phyloP scores from a whole-genome alignment of 139 green algal genomes.

The Prasinococcaceae sp. region DNA sequence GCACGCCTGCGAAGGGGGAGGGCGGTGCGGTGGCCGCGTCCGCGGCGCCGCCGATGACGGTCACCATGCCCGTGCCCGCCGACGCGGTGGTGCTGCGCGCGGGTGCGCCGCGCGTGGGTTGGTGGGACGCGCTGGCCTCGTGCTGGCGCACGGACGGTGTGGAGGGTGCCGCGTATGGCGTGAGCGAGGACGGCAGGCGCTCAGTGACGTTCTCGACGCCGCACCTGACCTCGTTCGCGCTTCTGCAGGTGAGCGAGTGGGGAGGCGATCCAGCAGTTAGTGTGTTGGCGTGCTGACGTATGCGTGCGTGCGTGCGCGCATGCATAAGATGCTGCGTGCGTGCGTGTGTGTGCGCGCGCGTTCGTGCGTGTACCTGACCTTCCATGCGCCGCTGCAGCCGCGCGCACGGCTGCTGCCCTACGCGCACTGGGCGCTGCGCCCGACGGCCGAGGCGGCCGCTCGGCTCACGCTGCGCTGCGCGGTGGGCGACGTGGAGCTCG shows the following conservation, averaged over 20 bases:
- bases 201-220: slow-evolving; percentile 43
- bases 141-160: slow-evolving; percentile 40
- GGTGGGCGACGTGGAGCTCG: slow-evolving; percentile 8
- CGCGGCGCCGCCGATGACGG: slow-evolving; percentile 40
- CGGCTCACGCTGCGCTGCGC: slow-evolving; percentile 8
- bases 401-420: slow-evolving; percentile 38
- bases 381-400: too few relatives aligned
- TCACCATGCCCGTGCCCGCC: slow-evolving; percentile 27
- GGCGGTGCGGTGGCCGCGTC: too few relatives aligned
- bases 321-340: too few relatives aligned
- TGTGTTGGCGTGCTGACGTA: too few relatives aligned
- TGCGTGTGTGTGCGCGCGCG: too few relatives aligned
- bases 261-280: too few relatives aligned
- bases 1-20: too few relatives aligned
- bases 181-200: slow-evolving; percentile 1
- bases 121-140: slow-evolving; percentile 32
- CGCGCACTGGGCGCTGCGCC: slow-evolving; percentile 41
- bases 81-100: slow-evolving; percentile 15
- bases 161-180: slow-evolving; percentile 26
- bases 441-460: slow-evolving; percentile 18
- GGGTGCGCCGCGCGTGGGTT: slow-evolving; percentile 26
- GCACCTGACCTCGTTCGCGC: slow-evolving; percentile 38
- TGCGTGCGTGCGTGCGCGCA: too few relatives aligned
- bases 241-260: slow-evolving; percentile 40
- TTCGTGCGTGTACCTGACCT: too few relatives aligned